A percentile compares a stretch with the other conserved stretches of the same genome.
Conservation (phyloP, 1,284 basidiomycete species). For the Cutaneotrichosporon mucoides region DNA sequence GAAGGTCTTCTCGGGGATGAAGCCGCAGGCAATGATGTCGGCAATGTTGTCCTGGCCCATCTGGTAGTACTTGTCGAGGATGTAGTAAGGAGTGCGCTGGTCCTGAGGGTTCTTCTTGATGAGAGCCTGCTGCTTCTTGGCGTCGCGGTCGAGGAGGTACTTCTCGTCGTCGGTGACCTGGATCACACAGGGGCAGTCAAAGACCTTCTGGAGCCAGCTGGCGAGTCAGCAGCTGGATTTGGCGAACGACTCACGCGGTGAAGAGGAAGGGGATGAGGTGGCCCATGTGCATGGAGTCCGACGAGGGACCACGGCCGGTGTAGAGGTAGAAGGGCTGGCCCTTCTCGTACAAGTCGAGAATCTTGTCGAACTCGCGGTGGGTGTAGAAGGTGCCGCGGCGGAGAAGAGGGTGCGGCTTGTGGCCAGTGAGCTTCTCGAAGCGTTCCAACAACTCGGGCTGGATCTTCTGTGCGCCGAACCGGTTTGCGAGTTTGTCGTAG, state of each 20-base stretch:
- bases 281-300: constrained; percentile 95
- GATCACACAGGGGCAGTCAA: constrained; percentile 88
- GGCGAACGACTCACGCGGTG: constrained; percentile 67
- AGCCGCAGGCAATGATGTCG: constrained; percentile 81
- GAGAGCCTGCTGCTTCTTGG: constrained; percentile 47
- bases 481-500: constrained; percentile 90
- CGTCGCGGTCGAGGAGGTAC: constrained; percentile 92
- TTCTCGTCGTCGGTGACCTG: constrained; percentile 99
- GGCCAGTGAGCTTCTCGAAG: constrained; percentile 88
- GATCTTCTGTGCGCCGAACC: constrained; percentile 87
- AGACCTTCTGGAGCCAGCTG: constrained; percentile 95
- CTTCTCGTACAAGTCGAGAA: constrained; percentile 92
- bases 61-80: constrained; percentile 75
- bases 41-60: constrained; percentile 84
- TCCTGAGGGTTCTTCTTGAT: constrained; percentile 46
- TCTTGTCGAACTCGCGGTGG: constrained; percentile 90
- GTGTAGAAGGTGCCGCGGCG: constrained; percentile 96
- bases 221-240: background rate
- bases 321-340: constrained; percentile 98
- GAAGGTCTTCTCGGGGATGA: constrained; percentile 89
- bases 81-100: constrained; percentile 57
- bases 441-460: constrained; percentile 74
- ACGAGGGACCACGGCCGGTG: constrained; percentile 94
- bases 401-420: constrained; percentile 83
- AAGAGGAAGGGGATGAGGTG: constrained; percentile 98